These are phyloP conservation scores for Pythium oligandrum DNA, from an alignment of 352 stramenopile species.

Conservation along the genomic window DNA sequence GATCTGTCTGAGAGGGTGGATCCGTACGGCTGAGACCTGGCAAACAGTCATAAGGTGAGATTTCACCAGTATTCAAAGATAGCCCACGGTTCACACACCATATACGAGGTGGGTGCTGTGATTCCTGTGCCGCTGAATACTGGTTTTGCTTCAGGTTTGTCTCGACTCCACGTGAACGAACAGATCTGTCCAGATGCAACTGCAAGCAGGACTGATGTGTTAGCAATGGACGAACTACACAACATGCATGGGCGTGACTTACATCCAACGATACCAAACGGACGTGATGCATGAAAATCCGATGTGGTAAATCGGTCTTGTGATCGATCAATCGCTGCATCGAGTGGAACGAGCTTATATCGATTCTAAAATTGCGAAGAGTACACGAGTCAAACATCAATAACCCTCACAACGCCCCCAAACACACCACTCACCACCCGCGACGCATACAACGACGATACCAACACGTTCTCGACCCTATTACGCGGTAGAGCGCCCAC, in stretches of 20 bases:
- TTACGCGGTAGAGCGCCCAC: background rate
- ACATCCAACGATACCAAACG: conserved; percentile 7
- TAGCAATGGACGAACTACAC: background rate
- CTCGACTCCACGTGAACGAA: conserved; percentile 1
- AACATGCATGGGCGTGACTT: background rate
- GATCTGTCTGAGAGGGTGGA: background rate
- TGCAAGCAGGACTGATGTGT: background rate
- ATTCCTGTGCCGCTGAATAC: background rate
- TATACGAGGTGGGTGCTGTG: background rate
- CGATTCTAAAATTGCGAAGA: background rate
- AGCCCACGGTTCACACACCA: background rate
- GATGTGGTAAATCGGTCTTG: background rate
- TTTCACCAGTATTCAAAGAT: background rate
- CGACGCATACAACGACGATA: conserved; percentile 2
- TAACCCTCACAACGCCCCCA: background rate
- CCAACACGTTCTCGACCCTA: conserved; percentile 1
- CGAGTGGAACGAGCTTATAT: background rate
- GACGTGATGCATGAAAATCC: background rate
- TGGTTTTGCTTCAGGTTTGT: background rate
- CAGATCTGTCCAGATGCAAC: conserved; percentile 6
- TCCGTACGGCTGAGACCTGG: conserved; percentile 11
- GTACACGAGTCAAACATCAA: background rate
- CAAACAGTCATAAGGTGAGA: background rate
- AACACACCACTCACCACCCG: background rate
- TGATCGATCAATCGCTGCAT: background rate